Percentiles rank a stretch among this genome's conserved stretches.
Conservation (phyloP, 768 basidiomycete species). For the Tephrocybe sp. region DNA sequence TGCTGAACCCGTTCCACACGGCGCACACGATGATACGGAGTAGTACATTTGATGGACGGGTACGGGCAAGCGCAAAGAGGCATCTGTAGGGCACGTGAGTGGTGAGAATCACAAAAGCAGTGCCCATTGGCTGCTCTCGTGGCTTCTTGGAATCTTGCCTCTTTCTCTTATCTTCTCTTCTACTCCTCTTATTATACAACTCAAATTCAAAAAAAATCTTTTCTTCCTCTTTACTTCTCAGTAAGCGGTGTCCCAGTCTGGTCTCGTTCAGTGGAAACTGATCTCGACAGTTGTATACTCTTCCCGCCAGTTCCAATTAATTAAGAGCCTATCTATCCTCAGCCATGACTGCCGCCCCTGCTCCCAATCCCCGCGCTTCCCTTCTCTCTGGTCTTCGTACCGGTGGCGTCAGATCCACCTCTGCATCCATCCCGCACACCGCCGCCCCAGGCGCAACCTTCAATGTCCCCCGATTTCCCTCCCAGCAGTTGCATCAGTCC, state of each 20-base stretch:
- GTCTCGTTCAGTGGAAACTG: too few species aligned
- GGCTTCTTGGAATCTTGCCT: conserved; percentile 29
- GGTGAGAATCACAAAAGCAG: conserved; percentile 10
- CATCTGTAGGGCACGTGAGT: conserved; percentile 51
- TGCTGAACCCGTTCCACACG: conserved; percentile 95
- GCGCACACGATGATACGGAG: conserved; percentile 84
- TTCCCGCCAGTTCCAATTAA: conserved; percentile 37
- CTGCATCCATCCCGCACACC: conserved; percentile 62
- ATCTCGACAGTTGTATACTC: conserved; percentile 34
- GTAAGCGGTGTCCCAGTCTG: conserved; percentile 11
- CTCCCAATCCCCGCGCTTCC: conserved; percentile 68
- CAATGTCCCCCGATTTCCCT: conserved; percentile 59
- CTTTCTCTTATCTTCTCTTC: conserved; percentile 31
- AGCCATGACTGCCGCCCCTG: conserved; percentile 45
- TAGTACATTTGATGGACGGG: conserved; percentile 76
- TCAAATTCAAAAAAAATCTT: conserved; percentile 16
- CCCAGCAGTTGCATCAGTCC: conserved; percentile 37
- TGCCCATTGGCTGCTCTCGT: conserved; percentile 26
- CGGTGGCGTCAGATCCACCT: conserved; percentile 83
- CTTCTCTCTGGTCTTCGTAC: conserved; percentile 89
- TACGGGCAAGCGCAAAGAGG: conserved; percentile 86
- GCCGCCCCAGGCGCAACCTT: conserved; percentile 65
- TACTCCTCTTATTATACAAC: conserved; percentile 22
- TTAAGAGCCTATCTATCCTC: conserved; percentile 34
- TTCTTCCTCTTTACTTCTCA: conserved; percentile 15